Evolutionary conservation across 192 early-diverging fungal genomes (phyloP).

Genomic region (Phycomyces nitens): DNA sequence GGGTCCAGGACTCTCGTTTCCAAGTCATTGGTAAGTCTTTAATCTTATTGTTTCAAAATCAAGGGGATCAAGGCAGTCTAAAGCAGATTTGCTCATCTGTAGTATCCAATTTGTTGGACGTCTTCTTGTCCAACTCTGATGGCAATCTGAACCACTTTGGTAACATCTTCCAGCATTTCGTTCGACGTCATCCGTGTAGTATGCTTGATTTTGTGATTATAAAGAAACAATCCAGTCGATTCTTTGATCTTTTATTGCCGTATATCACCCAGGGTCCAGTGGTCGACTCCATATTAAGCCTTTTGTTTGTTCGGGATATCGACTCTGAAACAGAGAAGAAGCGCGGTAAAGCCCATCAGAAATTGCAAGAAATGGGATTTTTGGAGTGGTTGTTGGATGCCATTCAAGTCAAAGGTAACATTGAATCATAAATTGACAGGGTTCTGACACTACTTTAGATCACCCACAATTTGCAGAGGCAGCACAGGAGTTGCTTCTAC

Average conservation of each 20-base stretch:
- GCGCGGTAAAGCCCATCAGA: constrained; percentile 10
- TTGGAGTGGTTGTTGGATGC: constrained; percentile 21
- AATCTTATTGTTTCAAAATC: not conserved
- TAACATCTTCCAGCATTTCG: constrained; percentile 29
- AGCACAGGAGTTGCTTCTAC: constrained; percentile 22
- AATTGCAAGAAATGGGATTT: constrained; percentile 16
- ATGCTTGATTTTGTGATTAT: constrained; percentile 25
- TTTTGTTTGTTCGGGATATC: constrained; percentile 26
- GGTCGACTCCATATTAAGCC: constrained; percentile 12
- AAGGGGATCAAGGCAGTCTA: not conserved
- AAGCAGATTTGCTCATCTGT: not conserved
- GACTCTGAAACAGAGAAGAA: constrained; percentile 21
- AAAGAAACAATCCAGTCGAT: constrained; percentile 9
- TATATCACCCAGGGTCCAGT: constrained; percentile 23
- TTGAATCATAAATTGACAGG: not conserved
- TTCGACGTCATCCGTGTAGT: constrained; percentile 26
- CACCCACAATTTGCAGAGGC: constrained; percentile 3
- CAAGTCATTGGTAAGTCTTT: constrained; percentile 23
- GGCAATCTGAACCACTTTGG: constrained; percentile 33
- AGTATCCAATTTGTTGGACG: constrained; percentile 19
- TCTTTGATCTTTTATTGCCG: constrained; percentile 30
- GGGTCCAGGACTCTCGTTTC: constrained; percentile 26
- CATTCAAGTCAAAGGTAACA: constrained; percentile 13
- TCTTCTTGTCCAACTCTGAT: constrained; percentile 23
- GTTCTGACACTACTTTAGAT: not conserved